Base-by-base conservation (phyloP, 2,329 filamentous ascomycete species). In the Alternaria burnsii region DNA sequence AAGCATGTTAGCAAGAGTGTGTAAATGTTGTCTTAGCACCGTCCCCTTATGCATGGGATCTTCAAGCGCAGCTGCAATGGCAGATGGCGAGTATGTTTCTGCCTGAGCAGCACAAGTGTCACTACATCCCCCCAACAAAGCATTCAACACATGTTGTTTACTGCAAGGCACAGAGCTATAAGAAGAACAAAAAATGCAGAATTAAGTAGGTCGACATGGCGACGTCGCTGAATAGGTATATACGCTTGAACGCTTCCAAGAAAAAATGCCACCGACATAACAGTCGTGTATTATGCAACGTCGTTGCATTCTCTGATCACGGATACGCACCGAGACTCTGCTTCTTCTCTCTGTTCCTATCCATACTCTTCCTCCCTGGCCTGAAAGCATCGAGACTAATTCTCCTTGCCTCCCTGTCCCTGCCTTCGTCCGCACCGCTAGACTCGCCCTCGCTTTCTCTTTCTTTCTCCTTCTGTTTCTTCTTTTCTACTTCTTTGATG, bases 401-500 rank as follows among this genome's bases (percentile, higher is more conserved):
- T 3, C 63, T 61, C 24, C 61, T 63, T 44, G 61, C 70, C 30
- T 71, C 67, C 43, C 59, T 70, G 24, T 63, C 65, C 14, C 59
- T 62, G 10, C 46, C 43, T 7, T 61, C 65, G 5, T 65, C 69
- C 16, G 40, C 40, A 26, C 18, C 40, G 2, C 58, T 59, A 4
- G 48, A 51, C 4, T 61, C 64, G 7, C 66, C 66, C 5, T 69
- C 65, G 11, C 68, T 69, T 48, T 78, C 75, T 9, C 66, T 64
- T 42, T 80, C 78, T 62, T 78, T 82, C 58, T 80, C 75, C 22
- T 66, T 68, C 22, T 76, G 69, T 59, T 73, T 74, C 66, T 82
- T 81, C 73, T 84, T 84, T 66, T 84, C 78, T 11, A 86, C 80
- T 68, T 85, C 85, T 65, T 83, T 82, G 66, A 90, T 88, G 1